phyloP scores from a whole-genome alignment of 2,329 filamentous ascomycete species.

The Colletotrichum limetticola region DNA sequence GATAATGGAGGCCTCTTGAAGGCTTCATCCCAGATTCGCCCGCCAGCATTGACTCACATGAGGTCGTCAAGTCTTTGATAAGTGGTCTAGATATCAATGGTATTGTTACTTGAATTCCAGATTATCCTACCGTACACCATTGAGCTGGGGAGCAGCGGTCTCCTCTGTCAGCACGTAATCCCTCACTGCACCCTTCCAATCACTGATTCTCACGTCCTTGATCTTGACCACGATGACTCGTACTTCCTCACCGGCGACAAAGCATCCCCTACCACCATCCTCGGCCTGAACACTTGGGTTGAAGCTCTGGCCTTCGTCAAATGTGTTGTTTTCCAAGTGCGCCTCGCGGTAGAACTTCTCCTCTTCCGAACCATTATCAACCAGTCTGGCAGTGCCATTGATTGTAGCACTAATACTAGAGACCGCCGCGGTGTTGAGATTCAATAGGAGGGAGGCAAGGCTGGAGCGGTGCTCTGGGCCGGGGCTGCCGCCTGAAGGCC shows the following conservation, averaged over 20 bases:
- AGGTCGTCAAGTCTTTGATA: not conserved
- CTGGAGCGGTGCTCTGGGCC: slow-evolving; percentile 75
- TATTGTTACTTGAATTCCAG: not conserved
- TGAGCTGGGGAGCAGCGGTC: slow-evolving; percentile 44
- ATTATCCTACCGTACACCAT: slow-evolving; percentile 49
- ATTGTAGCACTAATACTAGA: slow-evolving; percentile 93
- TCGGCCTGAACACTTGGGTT: slow-evolving; percentile 50
- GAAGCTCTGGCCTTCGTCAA: slow-evolving; percentile 64
- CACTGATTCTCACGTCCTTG: slow-evolving; percentile 85
- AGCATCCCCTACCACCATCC: slow-evolving; percentile 70
- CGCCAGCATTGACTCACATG: not conserved
- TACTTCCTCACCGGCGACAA: slow-evolving; percentile 85
- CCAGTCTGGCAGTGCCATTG: slow-evolving; percentile 83
- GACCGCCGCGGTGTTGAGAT: slow-evolving; percentile 89
- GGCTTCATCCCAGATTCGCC: too few relatives aligned
- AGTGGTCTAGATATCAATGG: not conserved
- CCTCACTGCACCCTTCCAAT: slow-evolving; percentile 93
- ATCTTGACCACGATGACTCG: slow-evolving; percentile 89
- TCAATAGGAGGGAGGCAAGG: slow-evolving; percentile 84
- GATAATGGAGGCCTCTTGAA: not conserved
- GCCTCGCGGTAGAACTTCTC: slow-evolving; percentile 85
- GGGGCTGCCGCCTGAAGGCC: slow-evolving; percentile 70
- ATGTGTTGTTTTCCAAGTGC: slow-evolving; percentile 94
- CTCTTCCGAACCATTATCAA: slow-evolving; percentile 79
- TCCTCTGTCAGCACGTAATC: slow-evolving; percentile 72